Percentiles rank a stretch among this genome's conserved stretches.
These are phyloP conservation scores for Phytophthora europaea DNA, from an alignment of 352 stramenopile species.

Conservation along the genomic window DNA sequence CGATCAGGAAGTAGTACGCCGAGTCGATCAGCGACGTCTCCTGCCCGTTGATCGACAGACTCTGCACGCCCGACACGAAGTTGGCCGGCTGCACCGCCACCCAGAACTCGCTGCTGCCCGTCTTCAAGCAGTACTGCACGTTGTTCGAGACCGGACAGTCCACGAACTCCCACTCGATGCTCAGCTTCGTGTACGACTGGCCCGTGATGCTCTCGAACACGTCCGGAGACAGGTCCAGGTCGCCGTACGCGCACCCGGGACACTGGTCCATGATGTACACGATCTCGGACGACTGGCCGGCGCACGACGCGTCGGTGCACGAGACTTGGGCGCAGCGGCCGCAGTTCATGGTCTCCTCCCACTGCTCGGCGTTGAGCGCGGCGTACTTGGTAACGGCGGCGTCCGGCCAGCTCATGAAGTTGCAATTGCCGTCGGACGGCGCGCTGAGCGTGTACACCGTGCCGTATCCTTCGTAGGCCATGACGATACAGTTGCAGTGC, in stretches of 20 bases:
- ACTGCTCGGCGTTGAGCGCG: slow-evolving; percentile 49
- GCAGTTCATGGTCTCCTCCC: slow-evolving; percentile 54
- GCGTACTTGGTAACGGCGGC: slow-evolving; percentile 48
- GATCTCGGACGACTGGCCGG: slow-evolving; percentile 50
- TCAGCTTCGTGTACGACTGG: slow-evolving; percentile 50
- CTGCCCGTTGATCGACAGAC: slow-evolving; percentile 65
- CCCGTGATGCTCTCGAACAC: slow-evolving; percentile 75
- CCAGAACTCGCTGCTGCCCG: slow-evolving; percentile 70
- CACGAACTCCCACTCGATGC: slow-evolving; percentile 74
- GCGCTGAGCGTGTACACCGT: slow-evolving; percentile 45
- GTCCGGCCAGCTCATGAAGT: slow-evolving; percentile 49
- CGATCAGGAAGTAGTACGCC: slow-evolving; percentile 72
- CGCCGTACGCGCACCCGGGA: slow-evolving; percentile 55
- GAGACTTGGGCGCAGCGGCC: slow-evolving; percentile 56
- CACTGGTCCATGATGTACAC: slow-evolving; percentile 81
- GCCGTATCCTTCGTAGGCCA: slow-evolving; percentile 23
- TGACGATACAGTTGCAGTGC: slow-evolving; percentile 1
- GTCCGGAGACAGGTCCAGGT: slow-evolving; percentile 66
- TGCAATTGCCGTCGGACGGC: slow-evolving; percentile 53
- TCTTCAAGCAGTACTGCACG: slow-evolving; percentile 76
- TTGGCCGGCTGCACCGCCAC: slow-evolving; percentile 73
- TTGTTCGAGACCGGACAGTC: slow-evolving; percentile 63
- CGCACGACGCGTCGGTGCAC: slow-evolving; percentile 63
- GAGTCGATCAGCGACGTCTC: slow-evolving; percentile 67
- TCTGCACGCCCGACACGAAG: slow-evolving; percentile 58